Base-by-base conservation (phyloP, 257 asterid genomes). In the Coffea eugenioides region DNA sequence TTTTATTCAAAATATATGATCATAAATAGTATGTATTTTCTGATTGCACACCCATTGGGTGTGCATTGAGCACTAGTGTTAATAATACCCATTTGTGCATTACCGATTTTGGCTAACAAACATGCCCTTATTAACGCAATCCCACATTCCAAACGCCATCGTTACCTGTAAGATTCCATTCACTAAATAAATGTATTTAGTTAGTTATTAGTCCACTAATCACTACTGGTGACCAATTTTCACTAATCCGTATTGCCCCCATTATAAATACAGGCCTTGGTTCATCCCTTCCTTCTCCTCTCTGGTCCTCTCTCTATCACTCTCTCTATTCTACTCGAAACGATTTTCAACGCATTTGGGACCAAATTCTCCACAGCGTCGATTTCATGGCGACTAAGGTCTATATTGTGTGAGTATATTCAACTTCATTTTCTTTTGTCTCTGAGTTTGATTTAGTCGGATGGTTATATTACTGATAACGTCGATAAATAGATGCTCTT, bases 321-420 rank as follows among this genome's bases (percentile, higher is more conserved):
- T 41, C 79, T 39, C 16, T 74, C 70, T 43, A 12, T 57, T 39
- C 68, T 2, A 68, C 13, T 46, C 51, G 8, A 0, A 48, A 48
- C 73, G 76, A 8, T 79, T 43, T 56, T 59, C 69, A 41, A 41
- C 23, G 5, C 79, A 66, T 48, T 84, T 13, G 13, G 66, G 36
- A 49, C 16, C 73, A 67, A 49, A 48, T 67, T 76, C 49, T 8
- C 25, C 27, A 15, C 59, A 46, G 67, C 16, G 36, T 75, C 75
- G 70, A 66, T 52, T 67, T 64, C 82, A 75, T 92, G 97, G 97
- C 88, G 20, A 87, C 94, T 85, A 89, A 90, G 75, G 84, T 92
- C 79, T 92, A 90, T 81, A 82, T 92, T 65, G 93, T 92, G 97
- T 92, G 71, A 90, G 97, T 83, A 27, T 71, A 52, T 48, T 7